A percentile compares a stretch with the other conserved stretches of the same genome.
These are phyloP conservation scores for Komagataella kurtzmanii DNA, from an alignment of 805 yeast genomes.

Conservation along the genomic window DNA sequence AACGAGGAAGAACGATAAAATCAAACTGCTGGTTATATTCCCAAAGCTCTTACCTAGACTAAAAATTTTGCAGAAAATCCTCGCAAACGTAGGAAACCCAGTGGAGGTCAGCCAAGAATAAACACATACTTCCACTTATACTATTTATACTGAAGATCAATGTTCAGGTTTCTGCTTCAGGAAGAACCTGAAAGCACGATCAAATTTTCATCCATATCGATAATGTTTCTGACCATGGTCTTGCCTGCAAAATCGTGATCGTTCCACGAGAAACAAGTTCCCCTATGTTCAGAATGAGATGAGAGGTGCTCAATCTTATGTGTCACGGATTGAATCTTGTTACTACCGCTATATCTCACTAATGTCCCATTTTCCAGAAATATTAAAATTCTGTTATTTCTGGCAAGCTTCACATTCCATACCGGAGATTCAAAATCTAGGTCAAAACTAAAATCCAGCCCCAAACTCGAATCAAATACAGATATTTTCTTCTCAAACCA, in stretches of 20 bases:
- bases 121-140: not conserved
- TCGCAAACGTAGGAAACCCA: not conserved
- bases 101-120: not conserved
- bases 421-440: not conserved
- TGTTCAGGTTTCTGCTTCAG: not conserved
- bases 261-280: not conserved
- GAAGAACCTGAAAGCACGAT: not conserved
- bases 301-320: not conserved
- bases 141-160: not conserved
- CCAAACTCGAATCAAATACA: not conserved
- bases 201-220: not conserved
- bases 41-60: slow-evolving; percentile 17
- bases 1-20: slow-evolving; percentile 21
- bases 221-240: not conserved
- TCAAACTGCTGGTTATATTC: slow-evolving; percentile 15
- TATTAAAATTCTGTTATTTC: not conserved
- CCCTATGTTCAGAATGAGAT: not conserved
- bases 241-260: not conserved
- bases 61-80: slow-evolving; percentile 10
- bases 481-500: not conserved
- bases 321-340: not conserved
- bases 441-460: not conserved
- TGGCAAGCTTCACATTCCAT: not conserved
- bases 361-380: not conserved
- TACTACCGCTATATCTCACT: not conserved